Evolutionary conservation across 495 filamentous ascomycete genomes (phyloP).

Genomic region (Aspergillus affinis): DNA sequence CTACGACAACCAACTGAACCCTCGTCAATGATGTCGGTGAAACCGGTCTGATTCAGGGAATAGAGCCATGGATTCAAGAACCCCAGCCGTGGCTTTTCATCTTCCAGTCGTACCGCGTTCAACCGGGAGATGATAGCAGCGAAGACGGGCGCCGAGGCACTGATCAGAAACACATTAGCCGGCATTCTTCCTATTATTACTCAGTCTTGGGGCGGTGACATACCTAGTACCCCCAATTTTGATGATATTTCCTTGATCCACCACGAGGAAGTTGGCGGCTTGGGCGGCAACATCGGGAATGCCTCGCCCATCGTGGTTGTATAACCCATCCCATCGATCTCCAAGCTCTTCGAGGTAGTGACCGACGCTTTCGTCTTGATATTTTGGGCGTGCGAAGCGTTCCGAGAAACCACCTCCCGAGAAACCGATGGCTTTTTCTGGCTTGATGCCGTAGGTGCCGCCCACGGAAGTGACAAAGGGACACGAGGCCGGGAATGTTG

Average conservation of each 20-base stretch:
- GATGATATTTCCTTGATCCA: slow-evolving; percentile 36
- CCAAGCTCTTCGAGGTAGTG: slow-evolving; percentile 50
- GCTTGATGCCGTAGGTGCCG: slow-evolving; percentile 56
- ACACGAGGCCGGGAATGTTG: slow-evolving; percentile 74
- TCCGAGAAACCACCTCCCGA: slow-evolving; percentile 73
- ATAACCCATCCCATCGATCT: slow-evolving; percentile 45
- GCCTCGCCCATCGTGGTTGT: slow-evolving; percentile 62
- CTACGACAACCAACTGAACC: slow-evolving; percentile 55
- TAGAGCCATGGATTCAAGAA: slow-evolving; percentile 70
- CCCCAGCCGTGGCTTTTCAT: slow-evolving; percentile 50
- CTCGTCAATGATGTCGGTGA: slow-evolving; percentile 59
- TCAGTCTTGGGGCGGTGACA: slow-evolving; percentile 8
- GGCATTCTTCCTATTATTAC: background rate
- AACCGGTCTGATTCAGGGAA: slow-evolving; percentile 38
- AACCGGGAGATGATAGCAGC: slow-evolving; percentile 55
- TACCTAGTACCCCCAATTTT: slow-evolving; percentile 47
- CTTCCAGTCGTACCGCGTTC: slow-evolving; percentile 54
- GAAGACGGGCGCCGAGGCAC: slow-evolving; percentile 54
- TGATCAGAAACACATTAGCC: slow-evolving; percentile 8
- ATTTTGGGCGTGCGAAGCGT: slow-evolving; percentile 61
- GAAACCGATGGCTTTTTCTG: slow-evolving; percentile 55
- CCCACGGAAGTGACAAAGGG: slow-evolving; percentile 81
- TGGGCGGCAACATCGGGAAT: slow-evolving; percentile 72
- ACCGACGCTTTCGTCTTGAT: slow-evolving; percentile 59
- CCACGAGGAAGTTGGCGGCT: slow-evolving; percentile 36